Evolutionary conservation across 2,329 filamentous ascomycete genomes (phyloP).

Genomic region (Hymenoscyphus repandus): DNA sequence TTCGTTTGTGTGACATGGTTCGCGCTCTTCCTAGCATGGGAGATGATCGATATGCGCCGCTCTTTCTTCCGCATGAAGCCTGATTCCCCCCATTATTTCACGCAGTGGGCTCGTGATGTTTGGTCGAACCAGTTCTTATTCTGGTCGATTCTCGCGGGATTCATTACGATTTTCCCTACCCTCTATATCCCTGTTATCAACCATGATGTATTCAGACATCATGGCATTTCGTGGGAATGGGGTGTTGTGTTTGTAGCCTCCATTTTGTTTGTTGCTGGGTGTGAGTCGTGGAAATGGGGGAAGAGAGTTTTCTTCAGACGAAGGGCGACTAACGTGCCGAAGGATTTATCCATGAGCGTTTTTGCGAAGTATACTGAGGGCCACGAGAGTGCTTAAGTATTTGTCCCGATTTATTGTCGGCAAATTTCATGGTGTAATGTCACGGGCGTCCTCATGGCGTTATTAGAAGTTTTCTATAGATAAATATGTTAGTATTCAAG

Average conservation of each 20-base stretch:
- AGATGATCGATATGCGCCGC: conserved; percentile 67
- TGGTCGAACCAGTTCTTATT: conserved; percentile 71
- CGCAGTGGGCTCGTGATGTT: conserved; percentile 62
- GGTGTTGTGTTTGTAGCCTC: conserved; percentile 58
- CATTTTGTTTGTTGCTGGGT: conserved; percentile 56
- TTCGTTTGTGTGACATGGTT: conserved; percentile 74
- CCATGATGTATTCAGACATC: conserved; percentile 59
- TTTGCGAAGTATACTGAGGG: not conserved
- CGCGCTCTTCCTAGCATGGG: conserved; percentile 72
- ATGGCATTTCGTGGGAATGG: conserved; percentile 65
- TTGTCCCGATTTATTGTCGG: no score
- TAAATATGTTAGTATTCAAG: no score
- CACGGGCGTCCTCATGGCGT: no score
- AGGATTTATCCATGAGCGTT: not conserved
- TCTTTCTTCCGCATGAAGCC: conserved; percentile 73
- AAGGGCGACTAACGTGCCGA: not conserved
- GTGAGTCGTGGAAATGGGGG: conserved; percentile 62
- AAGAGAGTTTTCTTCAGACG: conserved; percentile 41
- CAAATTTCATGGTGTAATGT: no score
- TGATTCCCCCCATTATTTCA: conserved; percentile 52
- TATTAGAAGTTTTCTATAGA: no score
- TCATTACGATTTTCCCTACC: conserved; percentile 51
- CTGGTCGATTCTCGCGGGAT: conserved; percentile 55
- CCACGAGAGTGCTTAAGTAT: no score
- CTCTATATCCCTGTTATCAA: conserved; percentile 67